These are phyloP conservation scores for Mortierella sp. DNA, from an alignment of 371 early-diverging fungal species.

Conservation along the genomic window DNA sequence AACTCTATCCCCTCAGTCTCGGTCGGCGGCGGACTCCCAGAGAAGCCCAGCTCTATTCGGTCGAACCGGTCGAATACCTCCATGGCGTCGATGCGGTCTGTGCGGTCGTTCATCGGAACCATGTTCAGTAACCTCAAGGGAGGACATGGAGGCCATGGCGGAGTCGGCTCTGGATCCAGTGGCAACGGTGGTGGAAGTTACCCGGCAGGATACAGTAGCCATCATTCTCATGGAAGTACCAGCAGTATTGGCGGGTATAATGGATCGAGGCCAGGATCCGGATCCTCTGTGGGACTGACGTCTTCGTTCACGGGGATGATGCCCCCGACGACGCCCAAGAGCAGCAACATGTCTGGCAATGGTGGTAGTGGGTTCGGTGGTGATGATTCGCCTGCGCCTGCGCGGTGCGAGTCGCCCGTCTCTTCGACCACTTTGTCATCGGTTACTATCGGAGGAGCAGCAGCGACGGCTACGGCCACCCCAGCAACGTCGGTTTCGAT, in stretches of 20 bases:
- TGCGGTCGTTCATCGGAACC: conserved; percentile 55
- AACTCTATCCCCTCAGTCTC: conserved; percentile 29
- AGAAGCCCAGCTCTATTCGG: conserved; percentile 55
- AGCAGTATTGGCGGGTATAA: conserved; percentile 50
- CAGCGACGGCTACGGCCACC: not conserved
- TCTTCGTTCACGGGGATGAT: conserved; percentile 40
- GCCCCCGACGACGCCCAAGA: conserved; percentile 24
- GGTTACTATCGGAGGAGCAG: conserved; percentile 11
- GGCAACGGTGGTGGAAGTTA: conserved; percentile 24
- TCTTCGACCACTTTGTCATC: not conserved
- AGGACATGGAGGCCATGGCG: conserved; percentile 20
- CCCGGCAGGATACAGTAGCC: conserved; percentile 45
- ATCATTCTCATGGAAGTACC: conserved; percentile 51
- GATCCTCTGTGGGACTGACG: conserved; percentile 42
- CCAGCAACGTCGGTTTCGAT: conserved; percentile 2
- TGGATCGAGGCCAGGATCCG: conserved; percentile 50
- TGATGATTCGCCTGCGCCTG: not conserved
- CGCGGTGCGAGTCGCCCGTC: not conserved
- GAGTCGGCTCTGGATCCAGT: conserved; percentile 14
- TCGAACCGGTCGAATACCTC: conserved; percentile 43
- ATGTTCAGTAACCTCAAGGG: conserved; percentile 54
- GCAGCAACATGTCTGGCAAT: conserved; percentile 2
- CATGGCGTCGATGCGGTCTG: conserved; percentile 41
- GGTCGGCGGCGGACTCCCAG: conserved; percentile 16
- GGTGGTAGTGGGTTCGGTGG: not conserved